Percentiles rank a stretch among this genome's conserved stretches.
Evolutionary conservation across 108 stramenopile genomes (phyloP).

Genomic region (Cylindrotheca closterium): DNA sequence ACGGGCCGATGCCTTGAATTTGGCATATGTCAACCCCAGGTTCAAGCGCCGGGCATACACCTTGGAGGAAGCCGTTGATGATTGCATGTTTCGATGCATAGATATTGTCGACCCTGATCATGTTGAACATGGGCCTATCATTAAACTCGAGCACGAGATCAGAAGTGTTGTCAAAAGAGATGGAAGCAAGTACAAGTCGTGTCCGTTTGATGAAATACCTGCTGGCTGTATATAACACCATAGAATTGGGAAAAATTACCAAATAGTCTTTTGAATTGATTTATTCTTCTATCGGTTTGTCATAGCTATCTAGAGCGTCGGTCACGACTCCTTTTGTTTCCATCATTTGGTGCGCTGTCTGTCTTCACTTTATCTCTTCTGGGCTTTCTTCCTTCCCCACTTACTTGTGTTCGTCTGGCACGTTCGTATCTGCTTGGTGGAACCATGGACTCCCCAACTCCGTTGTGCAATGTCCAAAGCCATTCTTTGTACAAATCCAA

Average conservation of each 20-base stretch:
- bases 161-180: constrained; percentile 53
- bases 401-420: constrained; percentile 6
- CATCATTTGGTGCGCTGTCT: too few relatives aligned
- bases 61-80: constrained; percentile 26
- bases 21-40: constrained; percentile 53
- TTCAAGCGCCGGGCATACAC: constrained; percentile 36
- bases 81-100: constrained; percentile 63
- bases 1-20: constrained; percentile 27
- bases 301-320: too few relatives aligned
- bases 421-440: constrained; percentile 30
- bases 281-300: too few relatives aligned
- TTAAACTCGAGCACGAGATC: constrained; percentile 65
- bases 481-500: constrained; percentile 78
- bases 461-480: constrained; percentile 67
- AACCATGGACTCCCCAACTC: constrained; percentile 59
- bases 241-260: too few relatives aligned
- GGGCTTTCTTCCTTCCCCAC: neutral
- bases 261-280: too few relatives aligned
- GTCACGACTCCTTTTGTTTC: too few relatives aligned
- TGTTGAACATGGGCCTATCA: constrained; percentile 50
- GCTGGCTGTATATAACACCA: neutral
- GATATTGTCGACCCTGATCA: constrained; percentile 59
- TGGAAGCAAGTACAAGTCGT: constrained; percentile 71
- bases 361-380: neutral
- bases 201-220: constrained; percentile 55